phyloP scores from a whole-genome alignment of 78 protist genomes.

The Ministeria vibrans region DNA sequence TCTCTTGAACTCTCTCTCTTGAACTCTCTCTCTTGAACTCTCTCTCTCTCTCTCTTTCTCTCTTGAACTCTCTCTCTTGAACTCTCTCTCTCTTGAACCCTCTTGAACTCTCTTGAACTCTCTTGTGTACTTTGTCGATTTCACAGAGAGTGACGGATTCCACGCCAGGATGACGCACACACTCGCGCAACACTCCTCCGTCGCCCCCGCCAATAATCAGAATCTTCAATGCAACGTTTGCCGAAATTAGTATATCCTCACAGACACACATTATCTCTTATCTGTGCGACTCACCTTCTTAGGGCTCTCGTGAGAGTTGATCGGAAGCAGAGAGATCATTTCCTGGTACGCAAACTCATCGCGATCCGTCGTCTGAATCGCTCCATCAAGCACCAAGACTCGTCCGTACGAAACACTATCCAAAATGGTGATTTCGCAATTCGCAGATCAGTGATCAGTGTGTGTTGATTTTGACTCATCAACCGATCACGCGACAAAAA shows the following conservation, averaged over 20 bases:
- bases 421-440: slow-evolving; percentile 45
- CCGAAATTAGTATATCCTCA: not conserved
- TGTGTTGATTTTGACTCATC: not conserved
- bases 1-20: no score
- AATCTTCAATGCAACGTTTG: slow-evolving; percentile 30
- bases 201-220: slow-evolving; percentile 98
- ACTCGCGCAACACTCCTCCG: slow-evolving; percentile 94
- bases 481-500: slow-evolving; percentile 7
- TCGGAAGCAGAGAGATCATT: slow-evolving; percentile 91
- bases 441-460: not conserved
- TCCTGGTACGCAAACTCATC: slow-evolving; percentile 95
- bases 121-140: slow-evolving; percentile 71
- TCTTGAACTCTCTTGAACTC: no score
- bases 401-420: slow-evolving; percentile 80
- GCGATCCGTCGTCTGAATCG: slow-evolving; percentile 79
- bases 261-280: no score
- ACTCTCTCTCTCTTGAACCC: no score
- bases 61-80: no score
- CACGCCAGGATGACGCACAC: slow-evolving; percentile 63
- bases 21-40: no score
- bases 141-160: slow-evolving; percentile 77
- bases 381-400: slow-evolving; percentile 90
- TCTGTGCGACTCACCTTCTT: slow-evolving; percentile 22
- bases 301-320: slow-evolving; percentile 80
- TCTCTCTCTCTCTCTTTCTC: no score